Conservation (phyloP, 306 rosid species). For the Crataegus laevigata region DNA sequence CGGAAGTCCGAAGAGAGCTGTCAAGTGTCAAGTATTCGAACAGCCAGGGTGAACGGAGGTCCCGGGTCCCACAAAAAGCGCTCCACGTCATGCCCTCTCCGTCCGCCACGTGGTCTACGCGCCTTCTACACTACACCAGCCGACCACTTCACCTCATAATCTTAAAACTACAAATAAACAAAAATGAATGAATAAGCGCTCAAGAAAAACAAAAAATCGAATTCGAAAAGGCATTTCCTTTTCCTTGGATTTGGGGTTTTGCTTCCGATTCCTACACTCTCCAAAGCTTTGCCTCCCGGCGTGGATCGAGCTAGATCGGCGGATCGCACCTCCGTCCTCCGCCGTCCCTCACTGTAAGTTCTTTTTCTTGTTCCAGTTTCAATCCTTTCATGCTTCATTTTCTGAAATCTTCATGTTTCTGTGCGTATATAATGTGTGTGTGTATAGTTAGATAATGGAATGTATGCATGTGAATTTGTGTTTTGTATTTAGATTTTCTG, state of each 20-base stretch:
- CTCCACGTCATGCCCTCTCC: not conserved
- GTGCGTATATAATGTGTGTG: not conserved
- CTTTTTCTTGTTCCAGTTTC: not conserved
- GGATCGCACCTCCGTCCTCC: conserved; percentile 29
- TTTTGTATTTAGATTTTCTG: not conserved
- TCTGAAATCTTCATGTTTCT: not conserved
- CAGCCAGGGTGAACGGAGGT: not conserved
- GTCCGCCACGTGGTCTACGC: conserved; percentile 16
- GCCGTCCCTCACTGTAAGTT: conserved; percentile 35
- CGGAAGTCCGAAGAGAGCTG: not conserved
- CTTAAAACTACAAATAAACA: not conserved
- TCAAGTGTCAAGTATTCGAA: not conserved
- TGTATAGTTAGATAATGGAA: not conserved
- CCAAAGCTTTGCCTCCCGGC: not conserved
- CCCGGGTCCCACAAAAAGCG: not conserved
- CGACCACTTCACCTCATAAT: not conserved
- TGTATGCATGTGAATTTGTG: not conserved
- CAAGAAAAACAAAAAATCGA: not conserved
- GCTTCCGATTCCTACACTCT: conserved; percentile 13
- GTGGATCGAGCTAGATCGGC: conserved; percentile 40
- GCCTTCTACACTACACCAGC: not conserved
- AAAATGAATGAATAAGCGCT: not conserved
- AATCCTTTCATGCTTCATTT: not conserved
- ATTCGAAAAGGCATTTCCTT: not conserved
- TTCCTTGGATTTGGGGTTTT: conserved; percentile 22